Percentiles rank a stretch among this genome's conserved stretches.
phyloP scores from a whole-genome alignment of 2,329 filamentous ascomycete genomes.

The Myrmaecium sp. region DNA sequence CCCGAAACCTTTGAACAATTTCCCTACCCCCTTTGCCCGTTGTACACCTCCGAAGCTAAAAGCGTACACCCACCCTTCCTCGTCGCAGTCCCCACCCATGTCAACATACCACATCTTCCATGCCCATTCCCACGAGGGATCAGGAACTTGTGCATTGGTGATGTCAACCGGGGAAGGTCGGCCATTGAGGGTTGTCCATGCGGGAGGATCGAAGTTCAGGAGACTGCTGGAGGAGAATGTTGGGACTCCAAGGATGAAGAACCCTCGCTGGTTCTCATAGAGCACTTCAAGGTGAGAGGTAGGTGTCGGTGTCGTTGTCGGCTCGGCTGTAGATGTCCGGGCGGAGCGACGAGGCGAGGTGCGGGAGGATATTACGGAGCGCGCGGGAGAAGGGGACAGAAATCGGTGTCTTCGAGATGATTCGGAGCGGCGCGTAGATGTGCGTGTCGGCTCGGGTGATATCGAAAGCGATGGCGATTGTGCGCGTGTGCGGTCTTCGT shows the following conservation, averaged over 20 bases:
- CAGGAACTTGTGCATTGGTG: slow-evolving; percentile 76
- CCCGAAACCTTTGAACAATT: too few relatives aligned
- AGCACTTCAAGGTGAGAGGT: slow-evolving; percentile 86
- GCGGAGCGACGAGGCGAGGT: too few relatives aligned
- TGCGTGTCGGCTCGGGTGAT: too few relatives aligned
- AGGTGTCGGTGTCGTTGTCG: too few relatives aligned
- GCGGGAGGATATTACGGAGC: too few relatives aligned
- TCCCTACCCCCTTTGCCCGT: too few relatives aligned
- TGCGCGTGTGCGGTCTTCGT: too few relatives aligned
- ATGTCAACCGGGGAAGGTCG: slow-evolving; percentile 50
- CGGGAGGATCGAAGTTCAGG: slow-evolving; percentile 65
- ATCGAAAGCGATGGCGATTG: too few relatives aligned
- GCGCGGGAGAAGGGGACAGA: too few relatives aligned
- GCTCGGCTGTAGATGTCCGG: too few relatives aligned
- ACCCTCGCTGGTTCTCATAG: slow-evolving; percentile 89
- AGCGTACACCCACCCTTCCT: slow-evolving; percentile 92
- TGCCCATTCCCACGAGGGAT: slow-evolving; percentile 88
- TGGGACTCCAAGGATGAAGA: slow-evolving; percentile 73
- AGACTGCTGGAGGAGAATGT: slow-evolving; percentile 80
- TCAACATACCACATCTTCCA: slow-evolving; percentile 57
- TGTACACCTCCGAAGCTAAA: slow-evolving; percentile 63
- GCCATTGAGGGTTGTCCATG: slow-evolving; percentile 58
- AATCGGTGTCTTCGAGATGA: too few relatives aligned
- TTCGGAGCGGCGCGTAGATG: too few relatives aligned
- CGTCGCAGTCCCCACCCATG: slow-evolving; percentile 69